These are phyloP conservation scores for Jaltomata sinuosa DNA, from an alignment of 257 asterid genomes.

Conservation along the genomic window DNA sequence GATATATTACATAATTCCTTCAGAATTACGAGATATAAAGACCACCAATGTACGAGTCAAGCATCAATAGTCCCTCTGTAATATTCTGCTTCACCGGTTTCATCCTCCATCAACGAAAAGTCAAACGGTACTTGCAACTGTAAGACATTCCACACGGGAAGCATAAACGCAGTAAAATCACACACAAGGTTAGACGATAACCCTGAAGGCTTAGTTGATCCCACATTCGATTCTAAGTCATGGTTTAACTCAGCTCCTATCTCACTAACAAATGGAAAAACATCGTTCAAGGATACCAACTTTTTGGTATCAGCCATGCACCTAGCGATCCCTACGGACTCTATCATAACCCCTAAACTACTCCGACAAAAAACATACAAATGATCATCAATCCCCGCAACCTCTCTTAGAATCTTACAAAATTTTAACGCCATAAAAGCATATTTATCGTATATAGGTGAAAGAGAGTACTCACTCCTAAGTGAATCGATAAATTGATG, in stretches of 20 bases:
- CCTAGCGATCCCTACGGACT: conserved; percentile 4
- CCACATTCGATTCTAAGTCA: conserved; percentile 23
- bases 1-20: conserved; percentile 56
- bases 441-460: not conserved
- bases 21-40: conserved; percentile 50
- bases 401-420: conserved; percentile 39
- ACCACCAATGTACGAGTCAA: too few species aligned
- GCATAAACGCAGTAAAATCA: conserved; percentile 48
- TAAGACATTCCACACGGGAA: conserved; percentile 21
- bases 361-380: conserved; percentile 43
- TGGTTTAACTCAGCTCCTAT: conserved; percentile 35
- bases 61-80: conserved; percentile 27
- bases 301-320: not conserved
- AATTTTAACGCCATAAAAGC: conserved; percentile 46
- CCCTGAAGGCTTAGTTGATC: not conserved
- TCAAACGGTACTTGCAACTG: too few species aligned
- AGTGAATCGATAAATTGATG: conserved; percentile 27
- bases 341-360: conserved; percentile 21
- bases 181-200: conserved; percentile 24
- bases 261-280: conserved; percentile 51
- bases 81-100: not conserved
- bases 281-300: conserved; percentile 39
- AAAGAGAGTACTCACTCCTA: conserved; percentile 18
- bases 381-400: conserved; percentile 28
- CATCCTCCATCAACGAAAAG: conserved; percentile 10